Percentiles rank a stretch among this genome's conserved stretches.
These are phyloP conservation scores for Saccharomyces kudriavzevii DNA, from an alignment of 805 yeast species.

Conservation along the genomic window DNA sequence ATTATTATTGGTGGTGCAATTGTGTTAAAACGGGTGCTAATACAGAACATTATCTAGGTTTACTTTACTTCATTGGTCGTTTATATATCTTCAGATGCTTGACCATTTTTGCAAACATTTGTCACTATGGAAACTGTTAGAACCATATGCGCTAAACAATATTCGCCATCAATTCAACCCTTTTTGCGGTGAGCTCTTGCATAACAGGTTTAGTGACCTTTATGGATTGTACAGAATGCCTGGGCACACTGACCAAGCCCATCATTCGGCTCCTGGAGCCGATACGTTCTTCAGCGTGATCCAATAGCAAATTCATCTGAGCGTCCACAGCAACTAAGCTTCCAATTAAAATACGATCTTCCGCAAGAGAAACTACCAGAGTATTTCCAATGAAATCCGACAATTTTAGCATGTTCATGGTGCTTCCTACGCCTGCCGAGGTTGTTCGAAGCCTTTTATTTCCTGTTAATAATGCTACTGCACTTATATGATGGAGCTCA, in stretches of 20 bases:
- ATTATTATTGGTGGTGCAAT: not conserved
- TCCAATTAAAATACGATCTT: constrained; percentile 33
- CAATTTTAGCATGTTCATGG: constrained; percentile 12
- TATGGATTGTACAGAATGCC: constrained; percentile 29
- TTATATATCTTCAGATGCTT: not conserved
- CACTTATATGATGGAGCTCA: not conserved
- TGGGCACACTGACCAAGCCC: constrained; percentile 50
- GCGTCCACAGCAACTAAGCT: constrained; percentile 38
- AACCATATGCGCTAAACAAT: constrained; percentile 2
- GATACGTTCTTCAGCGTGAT: constrained; percentile 32
- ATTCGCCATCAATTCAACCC: constrained; percentile 8
- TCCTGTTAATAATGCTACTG: not conserved
- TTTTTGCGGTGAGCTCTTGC: constrained; percentile 9
- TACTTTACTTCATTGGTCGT: not conserved
- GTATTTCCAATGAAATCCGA: constrained; percentile 26
- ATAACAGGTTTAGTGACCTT: constrained; percentile 22
- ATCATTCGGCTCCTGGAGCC: constrained; percentile 30
- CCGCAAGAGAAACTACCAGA: constrained; percentile 32
- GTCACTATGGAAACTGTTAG: constrained; percentile 4
- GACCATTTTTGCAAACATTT: not conserved
- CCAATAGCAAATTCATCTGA: constrained; percentile 35
- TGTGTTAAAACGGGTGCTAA: not conserved
- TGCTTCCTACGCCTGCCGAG: not conserved
- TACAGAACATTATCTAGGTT: not conserved
- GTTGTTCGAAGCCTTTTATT: not conserved